phyloP scores from a whole-genome alignment of 2,329 filamentous ascomycete species.

The Colletotrichum caudatum region DNA sequence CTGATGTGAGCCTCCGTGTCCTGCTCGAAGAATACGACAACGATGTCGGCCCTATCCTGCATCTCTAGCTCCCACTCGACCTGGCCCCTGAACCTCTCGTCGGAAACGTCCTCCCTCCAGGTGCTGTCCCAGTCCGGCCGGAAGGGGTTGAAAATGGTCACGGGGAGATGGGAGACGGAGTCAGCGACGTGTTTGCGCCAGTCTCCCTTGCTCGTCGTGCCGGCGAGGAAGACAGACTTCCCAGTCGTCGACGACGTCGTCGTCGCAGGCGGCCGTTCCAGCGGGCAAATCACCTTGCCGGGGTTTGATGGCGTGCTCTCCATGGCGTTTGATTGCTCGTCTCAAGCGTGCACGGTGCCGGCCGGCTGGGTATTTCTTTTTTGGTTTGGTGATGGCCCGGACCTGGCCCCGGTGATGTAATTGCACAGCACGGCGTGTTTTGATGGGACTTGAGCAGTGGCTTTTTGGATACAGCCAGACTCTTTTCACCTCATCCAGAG shows the following conservation, averaged over 20 bases:
- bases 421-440: background rate
- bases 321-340: background rate
- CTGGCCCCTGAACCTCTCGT: conserved; percentile 63
- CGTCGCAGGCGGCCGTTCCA: background rate
- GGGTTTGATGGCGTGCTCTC: conserved; percentile 35
- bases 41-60: conserved; percentile 63
- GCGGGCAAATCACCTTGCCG: conserved; percentile 40
- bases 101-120: conserved; percentile 63
- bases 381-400: background rate
- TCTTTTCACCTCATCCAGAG: background rate
- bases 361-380: background rate
- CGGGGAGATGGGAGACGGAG: conserved; percentile 56
- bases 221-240: conserved; percentile 68
- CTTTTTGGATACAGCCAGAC: background rate
- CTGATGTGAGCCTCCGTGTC: conserved; percentile 67
- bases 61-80: conserved; percentile 72
- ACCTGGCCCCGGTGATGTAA: background rate
- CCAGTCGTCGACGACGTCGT: background rate
- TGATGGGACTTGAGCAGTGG: background rate
- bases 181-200: conserved; percentile 64
- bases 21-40: conserved; percentile 69
- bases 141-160: conserved; percentile 70
- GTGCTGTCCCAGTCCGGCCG: conserved; percentile 67
- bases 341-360: background rate
- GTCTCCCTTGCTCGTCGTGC: conserved; percentile 61